A percentile compares a stretch with the other conserved stretches of the same genome.
phyloP scores from a whole-genome alignment of 2,329 filamentous ascomycete species.

The Gyromitra esculenta region DNA sequence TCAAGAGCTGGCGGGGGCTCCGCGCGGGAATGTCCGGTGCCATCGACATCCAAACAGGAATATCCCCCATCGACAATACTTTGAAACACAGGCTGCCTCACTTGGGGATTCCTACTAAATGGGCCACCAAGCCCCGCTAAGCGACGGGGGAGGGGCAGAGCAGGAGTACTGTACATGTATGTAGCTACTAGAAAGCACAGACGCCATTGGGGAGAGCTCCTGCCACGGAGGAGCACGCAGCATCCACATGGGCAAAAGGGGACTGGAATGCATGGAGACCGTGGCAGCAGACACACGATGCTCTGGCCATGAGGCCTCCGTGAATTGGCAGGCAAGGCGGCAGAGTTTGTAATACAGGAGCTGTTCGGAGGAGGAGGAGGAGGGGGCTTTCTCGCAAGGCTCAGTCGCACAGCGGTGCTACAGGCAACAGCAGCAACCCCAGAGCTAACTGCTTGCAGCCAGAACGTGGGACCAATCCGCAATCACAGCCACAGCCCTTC shows the following conservation, averaged over 20 bases:
- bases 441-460: neutral
- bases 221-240: neutral
- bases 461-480: neutral
- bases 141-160: neutral
- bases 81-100: too few relatives aligned
- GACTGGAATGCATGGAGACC: neutral
- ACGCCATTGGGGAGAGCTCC: neutral
- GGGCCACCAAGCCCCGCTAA: neutral
- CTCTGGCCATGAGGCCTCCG: neutral
- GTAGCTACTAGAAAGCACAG: neutral
- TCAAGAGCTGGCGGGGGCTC: neutral
- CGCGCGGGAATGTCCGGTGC: neutral
- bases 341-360: neutral
- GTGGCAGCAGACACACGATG: neutral
- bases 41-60: neutral
- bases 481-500: neutral
- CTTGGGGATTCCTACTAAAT: too few relatives aligned
- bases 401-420: neutral
- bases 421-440: neutral
- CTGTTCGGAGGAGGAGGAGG: neutral
- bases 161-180: neutral
- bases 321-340: neutral
- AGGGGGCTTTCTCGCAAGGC: slow-evolving; percentile 7
- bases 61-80: too few relatives aligned
- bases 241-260: too few relatives aligned